Conservation (phyloP, 345 rosid species). For the Eucalyptus pauciflora region DNA sequence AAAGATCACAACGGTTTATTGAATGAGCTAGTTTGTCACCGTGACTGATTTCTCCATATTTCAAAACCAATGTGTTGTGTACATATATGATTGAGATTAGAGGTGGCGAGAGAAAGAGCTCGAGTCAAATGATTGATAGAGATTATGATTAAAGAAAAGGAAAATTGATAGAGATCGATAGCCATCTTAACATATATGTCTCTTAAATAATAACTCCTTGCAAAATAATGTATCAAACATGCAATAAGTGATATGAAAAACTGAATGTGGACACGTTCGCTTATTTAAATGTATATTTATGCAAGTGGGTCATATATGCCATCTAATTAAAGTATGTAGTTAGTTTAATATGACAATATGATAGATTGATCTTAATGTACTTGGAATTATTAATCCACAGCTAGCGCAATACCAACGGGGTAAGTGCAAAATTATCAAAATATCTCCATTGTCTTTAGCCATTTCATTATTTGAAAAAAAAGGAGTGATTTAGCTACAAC, state of each 20-base stretch:
- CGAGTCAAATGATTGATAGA: background rate
- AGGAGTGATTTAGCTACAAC: background rate
- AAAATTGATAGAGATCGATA: no score
- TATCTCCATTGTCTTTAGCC: background rate
- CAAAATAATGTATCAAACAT: background rate
- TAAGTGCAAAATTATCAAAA: background rate
- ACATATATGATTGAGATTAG: background rate
- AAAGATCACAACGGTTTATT: background rate
- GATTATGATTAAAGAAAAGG: no score
- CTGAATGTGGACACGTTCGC: rapidly evolving
- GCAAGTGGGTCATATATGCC: background rate
- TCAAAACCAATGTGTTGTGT: background rate
- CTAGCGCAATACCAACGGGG: background rate
- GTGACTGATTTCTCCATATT: background rate
- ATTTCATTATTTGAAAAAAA: background rate
- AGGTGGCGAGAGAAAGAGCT: background rate
- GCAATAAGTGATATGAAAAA: background rate
- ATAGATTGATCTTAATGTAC: background rate
- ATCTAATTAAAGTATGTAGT: background rate
- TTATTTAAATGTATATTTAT: background rate
- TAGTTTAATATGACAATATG: background rate
- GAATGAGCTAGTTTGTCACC: background rate
- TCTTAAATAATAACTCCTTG: background rate
- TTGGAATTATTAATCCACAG: background rate
- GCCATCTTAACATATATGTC: background rate